A percentile compares a stretch with the other conserved stretches of the same genome.
Evolutionary conservation across 768 basidiomycete genomes (phyloP).

Genomic region (Lactarius trivialis): DNA sequence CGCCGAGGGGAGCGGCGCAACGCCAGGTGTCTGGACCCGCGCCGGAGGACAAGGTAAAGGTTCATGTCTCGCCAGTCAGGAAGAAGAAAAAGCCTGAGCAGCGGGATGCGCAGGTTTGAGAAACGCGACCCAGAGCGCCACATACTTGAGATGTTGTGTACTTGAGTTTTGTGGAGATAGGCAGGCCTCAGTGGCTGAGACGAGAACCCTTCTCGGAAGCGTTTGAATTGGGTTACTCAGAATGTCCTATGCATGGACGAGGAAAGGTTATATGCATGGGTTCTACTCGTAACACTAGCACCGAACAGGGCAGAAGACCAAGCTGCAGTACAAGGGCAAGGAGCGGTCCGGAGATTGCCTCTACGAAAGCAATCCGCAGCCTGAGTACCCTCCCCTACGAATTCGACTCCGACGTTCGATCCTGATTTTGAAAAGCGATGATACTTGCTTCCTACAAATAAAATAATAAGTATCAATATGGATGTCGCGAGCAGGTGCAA

Average conservation of each 20-base stretch:
- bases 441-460: background rate
- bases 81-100: constrained; percentile 42
- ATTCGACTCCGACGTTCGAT: no score
- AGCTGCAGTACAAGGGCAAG: background rate
- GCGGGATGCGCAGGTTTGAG: constrained; percentile 11
- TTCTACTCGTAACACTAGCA: background rate
- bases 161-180: no score
- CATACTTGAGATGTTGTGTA: constrained; percentile 57
- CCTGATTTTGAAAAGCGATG: background rate
- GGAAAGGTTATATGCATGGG: constrained; percentile 66
- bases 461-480: background rate
- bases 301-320: background rate
- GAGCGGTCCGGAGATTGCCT: background rate
- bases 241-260: constrained; percentile 59
- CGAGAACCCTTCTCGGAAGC: no score
- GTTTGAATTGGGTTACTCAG: constrained; percentile 53
- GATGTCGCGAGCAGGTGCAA: no score
- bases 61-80: constrained; percentile 57
- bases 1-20: constrained; percentile 24
- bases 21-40: constrained; percentile 19
- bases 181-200: constrained; percentile 58
- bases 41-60: constrained; percentile 27
- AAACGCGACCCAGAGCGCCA: background rate
- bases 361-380: no score
- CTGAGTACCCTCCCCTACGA: background rate